Percentiles rank a stretch among this genome's conserved stretches.
Evolutionary conservation across 768 basidiomycete genomes (phyloP).

Genomic region (Psilocybe sp.): DNA sequence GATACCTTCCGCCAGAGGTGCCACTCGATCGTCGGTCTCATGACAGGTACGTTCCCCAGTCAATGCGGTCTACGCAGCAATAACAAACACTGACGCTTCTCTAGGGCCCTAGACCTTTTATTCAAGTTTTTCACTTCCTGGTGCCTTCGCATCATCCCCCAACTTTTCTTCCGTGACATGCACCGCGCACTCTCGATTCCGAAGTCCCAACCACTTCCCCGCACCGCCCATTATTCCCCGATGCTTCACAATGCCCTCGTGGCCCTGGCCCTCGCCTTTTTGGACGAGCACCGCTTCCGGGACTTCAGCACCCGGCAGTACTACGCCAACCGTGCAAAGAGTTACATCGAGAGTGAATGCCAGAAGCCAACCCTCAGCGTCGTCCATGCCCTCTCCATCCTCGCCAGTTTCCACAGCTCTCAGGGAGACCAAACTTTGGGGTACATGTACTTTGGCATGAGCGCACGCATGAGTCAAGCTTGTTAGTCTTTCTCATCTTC

Average conservation of each 20-base stretch:
- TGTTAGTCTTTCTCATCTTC: constrained; percentile 35
- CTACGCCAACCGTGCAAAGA: constrained; percentile 42
- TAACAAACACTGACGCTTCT: background rate
- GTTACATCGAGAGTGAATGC: constrained; percentile 44
- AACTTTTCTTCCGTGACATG: constrained; percentile 50
- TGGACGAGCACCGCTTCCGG: constrained; percentile 40
- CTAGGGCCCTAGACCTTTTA: constrained; percentile 40
- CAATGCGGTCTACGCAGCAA: background rate
- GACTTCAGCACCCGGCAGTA: constrained; percentile 40
- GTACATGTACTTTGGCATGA: constrained; percentile 54
- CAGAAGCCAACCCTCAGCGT: constrained; percentile 42
- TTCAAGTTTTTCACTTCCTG: constrained; percentile 51
- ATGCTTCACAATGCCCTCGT: constrained; percentile 71
- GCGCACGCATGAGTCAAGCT: constrained; percentile 56
- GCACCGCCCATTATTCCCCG: constrained; percentile 62
- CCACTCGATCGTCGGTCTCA: constrained; percentile 42
- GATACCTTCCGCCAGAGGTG: constrained; percentile 40
- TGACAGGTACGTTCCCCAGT: constrained; percentile 32
- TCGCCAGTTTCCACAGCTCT: constrained; percentile 44
- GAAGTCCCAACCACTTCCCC: constrained; percentile 33
- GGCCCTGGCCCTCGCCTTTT: constrained; percentile 39
- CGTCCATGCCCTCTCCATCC: constrained; percentile 38
- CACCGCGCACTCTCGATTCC: constrained; percentile 35
- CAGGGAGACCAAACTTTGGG: constrained; percentile 47
- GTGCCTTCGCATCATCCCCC: constrained; percentile 47